Percentiles rank a stretch among this genome's conserved stretches.
Conservation (phyloP, 139 green algal genomes). For the Chlamydomonas incerta region DNA sequence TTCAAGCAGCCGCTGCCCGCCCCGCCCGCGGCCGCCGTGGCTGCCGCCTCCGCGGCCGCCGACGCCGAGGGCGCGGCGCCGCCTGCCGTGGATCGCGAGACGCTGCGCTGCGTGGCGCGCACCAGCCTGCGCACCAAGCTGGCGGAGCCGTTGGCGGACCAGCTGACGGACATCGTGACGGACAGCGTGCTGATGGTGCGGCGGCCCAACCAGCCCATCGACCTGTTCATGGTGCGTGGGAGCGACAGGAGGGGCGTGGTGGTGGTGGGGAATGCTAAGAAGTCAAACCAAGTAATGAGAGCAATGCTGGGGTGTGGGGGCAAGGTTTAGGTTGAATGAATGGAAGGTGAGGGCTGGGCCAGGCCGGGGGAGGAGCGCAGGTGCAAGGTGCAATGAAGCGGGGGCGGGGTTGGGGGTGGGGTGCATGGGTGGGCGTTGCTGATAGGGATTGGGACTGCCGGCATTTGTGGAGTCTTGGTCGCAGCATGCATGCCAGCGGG, state of each 20-base stretch:
- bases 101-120: constrained; percentile 90
- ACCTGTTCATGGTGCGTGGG: constrained; percentile 94
- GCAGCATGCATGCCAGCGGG: no score
- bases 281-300: no score
- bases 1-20: constrained; percentile 79
- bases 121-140: constrained; percentile 96
- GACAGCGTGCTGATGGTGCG: constrained; percentile 88
- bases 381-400: no score
- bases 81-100: constrained; percentile 74
- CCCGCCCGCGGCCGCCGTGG: neutral
- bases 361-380: no score
- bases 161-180: constrained; percentile 92
- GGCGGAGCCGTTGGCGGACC: constrained; percentile 82
- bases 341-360: no score
- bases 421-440: no score
- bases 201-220: constrained; percentile 84
- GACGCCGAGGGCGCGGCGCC: neutral
- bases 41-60: neutral
- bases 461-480: no score
- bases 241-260: neutral
- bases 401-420: no score
- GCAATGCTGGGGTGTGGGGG: no score
- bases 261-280: no score
- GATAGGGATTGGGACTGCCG: no score
- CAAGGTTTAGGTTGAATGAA: no score